Evolutionary conservation across 2,329 filamentous ascomycete species (phyloP).

Genomic region (Monosporascus ibericus): DNA sequence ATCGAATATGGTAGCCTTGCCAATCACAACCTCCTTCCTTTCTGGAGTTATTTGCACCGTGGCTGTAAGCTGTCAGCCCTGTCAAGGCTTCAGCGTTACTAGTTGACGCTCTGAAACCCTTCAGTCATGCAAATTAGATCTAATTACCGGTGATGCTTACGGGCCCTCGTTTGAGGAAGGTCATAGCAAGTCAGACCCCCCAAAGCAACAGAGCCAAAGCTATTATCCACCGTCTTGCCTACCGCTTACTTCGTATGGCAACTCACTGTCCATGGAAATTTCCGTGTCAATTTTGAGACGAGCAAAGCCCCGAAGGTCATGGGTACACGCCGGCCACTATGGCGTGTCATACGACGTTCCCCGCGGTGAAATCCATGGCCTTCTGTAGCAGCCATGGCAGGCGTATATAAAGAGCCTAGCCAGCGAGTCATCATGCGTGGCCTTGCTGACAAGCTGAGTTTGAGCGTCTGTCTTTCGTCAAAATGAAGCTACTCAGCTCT

Average conservation of each 20-base stretch:
- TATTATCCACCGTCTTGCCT: neutral
- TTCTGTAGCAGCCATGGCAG: neutral
- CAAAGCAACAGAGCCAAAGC: neutral
- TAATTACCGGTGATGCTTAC: neutral
- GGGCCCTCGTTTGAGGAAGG: neutral
- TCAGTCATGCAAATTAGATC: too few species aligned
- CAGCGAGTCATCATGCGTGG: neutral
- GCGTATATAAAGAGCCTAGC: neutral
- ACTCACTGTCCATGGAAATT: too few species aligned
- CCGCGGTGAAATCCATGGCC: neutral
- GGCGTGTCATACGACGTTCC: neutral
- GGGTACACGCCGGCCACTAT: neutral
- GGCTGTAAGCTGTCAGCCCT: neutral
- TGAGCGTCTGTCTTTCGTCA: neutral
- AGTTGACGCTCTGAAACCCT: too few species aligned
- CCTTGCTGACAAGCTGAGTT: neutral
- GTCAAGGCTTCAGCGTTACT: too few species aligned
- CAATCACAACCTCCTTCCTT: neutral
- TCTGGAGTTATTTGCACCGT: neutral
- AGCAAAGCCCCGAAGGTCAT: too few species aligned
- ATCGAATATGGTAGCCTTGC: neutral
- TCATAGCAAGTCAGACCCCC: neutral
- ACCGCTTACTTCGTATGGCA: neutral
- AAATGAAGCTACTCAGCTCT: neutral
- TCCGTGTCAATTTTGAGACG: too few species aligned